These are phyloP conservation scores for Solanum boliviense DNA, from an alignment of 257 asterid genomes.

Conservation along the genomic window DNA sequence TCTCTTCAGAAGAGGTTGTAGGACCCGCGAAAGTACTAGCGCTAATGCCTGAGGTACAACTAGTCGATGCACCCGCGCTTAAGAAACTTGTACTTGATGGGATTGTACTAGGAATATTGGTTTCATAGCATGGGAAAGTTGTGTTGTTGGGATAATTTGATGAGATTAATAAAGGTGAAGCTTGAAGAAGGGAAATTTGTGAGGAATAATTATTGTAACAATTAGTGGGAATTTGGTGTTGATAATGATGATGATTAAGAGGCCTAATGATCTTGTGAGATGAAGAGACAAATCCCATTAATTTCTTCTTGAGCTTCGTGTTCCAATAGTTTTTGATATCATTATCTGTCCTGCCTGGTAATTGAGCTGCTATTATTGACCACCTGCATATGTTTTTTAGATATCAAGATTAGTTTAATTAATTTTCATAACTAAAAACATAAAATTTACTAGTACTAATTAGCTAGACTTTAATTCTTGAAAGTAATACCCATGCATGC, in stretches of 20 bases:
- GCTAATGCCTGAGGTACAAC: constrained; percentile 5
- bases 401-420: no score
- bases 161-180: not conserved
- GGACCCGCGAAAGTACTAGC: constrained; percentile 19
- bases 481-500: not conserved
- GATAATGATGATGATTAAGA: constrained; percentile 3
- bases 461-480: not conserved
- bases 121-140: not conserved
- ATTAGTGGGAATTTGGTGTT: not conserved
- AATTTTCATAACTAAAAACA: not conserved
- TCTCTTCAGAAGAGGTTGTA: constrained; percentile 38
- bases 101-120: not conserved
- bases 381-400: constrained; percentile 21
- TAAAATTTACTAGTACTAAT: not conserved
- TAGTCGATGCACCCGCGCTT: not conserved
- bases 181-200: constrained; percentile 2
- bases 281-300: constrained; percentile 12
- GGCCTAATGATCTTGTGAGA: constrained; percentile 10
- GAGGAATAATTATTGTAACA: not conserved
- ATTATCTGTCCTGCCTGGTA: constrained; percentile 84
- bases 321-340: constrained; percentile 91
- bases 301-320: constrained; percentile 79
- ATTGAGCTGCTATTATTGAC: constrained; percentile 73
- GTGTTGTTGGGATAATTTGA: not conserved
- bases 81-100: constrained; percentile 4